Percentiles rank a stretch among this genome's conserved stretches.
These are phyloP conservation scores for Pythium aquatile DNA, from an alignment of 352 stramenopile species.

Conservation along the genomic window DNA sequence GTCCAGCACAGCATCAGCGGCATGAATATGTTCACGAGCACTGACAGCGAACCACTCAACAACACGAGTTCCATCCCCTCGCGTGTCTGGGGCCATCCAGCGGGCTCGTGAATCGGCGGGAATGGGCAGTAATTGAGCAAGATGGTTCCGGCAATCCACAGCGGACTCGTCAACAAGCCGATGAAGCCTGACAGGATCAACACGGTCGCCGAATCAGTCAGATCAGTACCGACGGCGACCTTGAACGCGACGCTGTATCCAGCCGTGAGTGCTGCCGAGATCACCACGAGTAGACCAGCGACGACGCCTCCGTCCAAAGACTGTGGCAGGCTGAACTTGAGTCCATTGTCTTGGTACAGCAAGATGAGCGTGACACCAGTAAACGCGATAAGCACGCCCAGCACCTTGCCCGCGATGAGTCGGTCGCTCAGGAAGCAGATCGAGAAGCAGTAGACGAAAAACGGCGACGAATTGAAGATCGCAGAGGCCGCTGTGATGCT, in stretches of 20 bases:
- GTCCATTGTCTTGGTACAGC: slow-evolving; percentile 32
- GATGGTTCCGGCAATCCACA: slow-evolving; percentile 41
- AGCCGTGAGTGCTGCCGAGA: slow-evolving; percentile 36
- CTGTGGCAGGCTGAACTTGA: slow-evolving; percentile 14
- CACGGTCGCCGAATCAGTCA: slow-evolving; percentile 48
- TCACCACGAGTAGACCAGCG: slow-evolving; percentile 40
- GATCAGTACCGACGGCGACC: slow-evolving; percentile 32
- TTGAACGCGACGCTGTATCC: slow-evolving; percentile 46
- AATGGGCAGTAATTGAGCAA: slow-evolving; percentile 34
- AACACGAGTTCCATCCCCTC: slow-evolving; percentile 35
- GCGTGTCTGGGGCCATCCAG: slow-evolving; percentile 32
- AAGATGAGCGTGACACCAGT: slow-evolving; percentile 43
- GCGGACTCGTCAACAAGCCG: slow-evolving; percentile 39
- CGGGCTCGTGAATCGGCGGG: slow-evolving; percentile 37
- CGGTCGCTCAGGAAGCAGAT: slow-evolving; percentile 49
- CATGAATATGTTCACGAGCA: slow-evolving; percentile 36
- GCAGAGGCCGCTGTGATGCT: slow-evolving; percentile 39
- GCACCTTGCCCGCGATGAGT: slow-evolving; percentile 33
- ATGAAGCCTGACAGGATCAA: slow-evolving; percentile 39
- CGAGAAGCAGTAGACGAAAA: slow-evolving; percentile 68
- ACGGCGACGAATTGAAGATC: slow-evolving; percentile 51
- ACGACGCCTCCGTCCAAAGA: slow-evolving; percentile 29
- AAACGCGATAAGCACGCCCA: slow-evolving; percentile 39
- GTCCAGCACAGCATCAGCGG: slow-evolving; percentile 46
- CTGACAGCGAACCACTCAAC: slow-evolving; percentile 30